Conservation (phyloP, 2,329 filamentous ascomycete species). For the Sporothrix schenckii region DNA sequence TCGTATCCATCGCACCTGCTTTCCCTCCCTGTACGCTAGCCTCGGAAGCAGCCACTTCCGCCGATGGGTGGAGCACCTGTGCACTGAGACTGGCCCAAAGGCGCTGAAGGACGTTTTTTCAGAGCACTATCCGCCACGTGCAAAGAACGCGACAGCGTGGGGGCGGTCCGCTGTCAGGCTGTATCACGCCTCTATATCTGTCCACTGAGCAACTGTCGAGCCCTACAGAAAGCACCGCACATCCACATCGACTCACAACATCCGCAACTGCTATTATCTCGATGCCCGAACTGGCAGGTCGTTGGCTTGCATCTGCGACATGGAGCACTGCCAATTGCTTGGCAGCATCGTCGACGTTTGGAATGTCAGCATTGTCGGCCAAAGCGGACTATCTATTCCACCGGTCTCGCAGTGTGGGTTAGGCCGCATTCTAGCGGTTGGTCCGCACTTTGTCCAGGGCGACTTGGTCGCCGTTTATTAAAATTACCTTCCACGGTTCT, state of each 20-base stretch:
- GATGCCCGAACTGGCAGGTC: constrained; percentile 12
- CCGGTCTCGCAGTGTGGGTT: not conserved
- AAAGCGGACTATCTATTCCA: constrained; percentile 22
- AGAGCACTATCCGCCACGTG: too few species aligned
- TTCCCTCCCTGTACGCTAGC: not conserved
- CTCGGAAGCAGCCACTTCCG: constrained; percentile 27
- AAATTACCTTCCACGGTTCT: too few species aligned
- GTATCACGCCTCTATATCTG: not conserved
- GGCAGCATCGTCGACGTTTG: not conserved
- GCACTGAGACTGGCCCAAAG: not conserved
- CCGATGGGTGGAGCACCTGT: not conserved
- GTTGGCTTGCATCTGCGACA: not conserved
- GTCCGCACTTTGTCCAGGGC: not conserved
- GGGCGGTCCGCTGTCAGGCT: too few species aligned
- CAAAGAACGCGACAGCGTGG: too few species aligned
- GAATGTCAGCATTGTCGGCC: constrained; percentile 2
- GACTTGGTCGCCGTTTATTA: too few species aligned
- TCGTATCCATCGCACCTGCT: not conserved
- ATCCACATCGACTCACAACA: not conserved
- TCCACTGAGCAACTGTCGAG: not conserved
- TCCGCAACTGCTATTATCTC: not conserved
- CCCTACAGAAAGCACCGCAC: not conserved
- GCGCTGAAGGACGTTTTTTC: too few species aligned
- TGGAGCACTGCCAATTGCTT: constrained; percentile 7
- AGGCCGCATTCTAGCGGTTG: not conserved